Conservation (phyloP, 139 green algal species). For the Zygnema cylindricum region DNA sequence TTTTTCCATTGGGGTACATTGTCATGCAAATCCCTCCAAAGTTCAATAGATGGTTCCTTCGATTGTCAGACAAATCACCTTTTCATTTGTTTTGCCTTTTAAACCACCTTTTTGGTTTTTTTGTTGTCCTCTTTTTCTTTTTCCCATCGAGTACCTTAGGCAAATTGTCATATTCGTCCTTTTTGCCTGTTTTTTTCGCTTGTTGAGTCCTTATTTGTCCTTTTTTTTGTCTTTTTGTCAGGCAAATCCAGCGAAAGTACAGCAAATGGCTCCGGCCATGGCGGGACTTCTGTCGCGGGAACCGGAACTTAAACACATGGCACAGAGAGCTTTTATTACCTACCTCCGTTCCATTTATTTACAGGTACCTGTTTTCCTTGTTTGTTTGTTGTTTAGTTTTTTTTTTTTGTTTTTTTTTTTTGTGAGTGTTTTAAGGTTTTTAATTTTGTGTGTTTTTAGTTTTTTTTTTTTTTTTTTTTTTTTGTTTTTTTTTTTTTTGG, state of each 20-base stretch:
- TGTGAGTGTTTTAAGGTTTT: not conserved
- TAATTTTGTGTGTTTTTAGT: not conserved
- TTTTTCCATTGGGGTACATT: too few relatives aligned
- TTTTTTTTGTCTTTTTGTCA: slow-evolving; percentile 1
- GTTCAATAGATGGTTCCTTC: too few relatives aligned
- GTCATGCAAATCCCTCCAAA: too few relatives aligned
- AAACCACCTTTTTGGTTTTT: too few relatives aligned
- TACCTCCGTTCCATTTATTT: slow-evolving; percentile 91
- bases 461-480: not conserved
- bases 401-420: slow-evolving; percentile 2
- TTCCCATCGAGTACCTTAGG: too few relatives aligned
- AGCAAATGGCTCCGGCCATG: slow-evolving; percentile 72
- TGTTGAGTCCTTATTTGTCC: too few relatives aligned
- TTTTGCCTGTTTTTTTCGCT: too few relatives aligned
- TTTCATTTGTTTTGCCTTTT: too few relatives aligned
- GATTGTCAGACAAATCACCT: too few relatives aligned
- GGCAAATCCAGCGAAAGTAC: slow-evolving; percentile 81
- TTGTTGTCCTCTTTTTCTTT: too few relatives aligned
- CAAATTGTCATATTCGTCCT: too few relatives aligned
- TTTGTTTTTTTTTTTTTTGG: not conserved
- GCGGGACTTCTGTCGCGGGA: slow-evolving; percentile 62
- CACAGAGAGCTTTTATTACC: slow-evolving; percentile 82
- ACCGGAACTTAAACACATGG: slow-evolving; percentile 84
- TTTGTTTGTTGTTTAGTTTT: not conserved
- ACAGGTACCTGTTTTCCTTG: slow-evolving; percentile 62